These are phyloP conservation scores for Umbelopsis vinacea DNA, from an alignment of 192 early-diverging fungal genomes.

Conservation along the genomic window DNA sequence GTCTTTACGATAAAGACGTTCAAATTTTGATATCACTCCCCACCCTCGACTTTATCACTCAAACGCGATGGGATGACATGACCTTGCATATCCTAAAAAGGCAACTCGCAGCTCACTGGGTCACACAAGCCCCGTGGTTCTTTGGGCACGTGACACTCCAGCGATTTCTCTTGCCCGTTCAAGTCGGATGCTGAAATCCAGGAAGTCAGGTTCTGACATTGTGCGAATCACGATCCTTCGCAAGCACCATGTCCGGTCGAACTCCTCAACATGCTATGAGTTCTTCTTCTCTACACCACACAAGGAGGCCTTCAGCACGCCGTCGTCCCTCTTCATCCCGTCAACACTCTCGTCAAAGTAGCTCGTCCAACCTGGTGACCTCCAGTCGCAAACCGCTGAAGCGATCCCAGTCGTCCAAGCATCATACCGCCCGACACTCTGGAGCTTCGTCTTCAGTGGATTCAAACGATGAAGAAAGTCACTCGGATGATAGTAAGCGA, in stretches of 20 bases:
- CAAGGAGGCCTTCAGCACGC: neutral
- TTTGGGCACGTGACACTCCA: neutral
- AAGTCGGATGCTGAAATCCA: neutral
- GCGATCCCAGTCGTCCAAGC: slow-evolving; percentile 11
- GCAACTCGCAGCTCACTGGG: slow-evolving; percentile 4
- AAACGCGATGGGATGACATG: no score
- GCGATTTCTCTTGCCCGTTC: neutral
- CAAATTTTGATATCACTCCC: no score
- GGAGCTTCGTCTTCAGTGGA: neutral
- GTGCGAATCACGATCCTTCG: slow-evolving; percentile 1
- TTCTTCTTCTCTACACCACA: neutral
- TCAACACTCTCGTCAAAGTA: slow-evolving; percentile 22
- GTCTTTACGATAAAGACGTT: no score
- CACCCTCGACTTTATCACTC: no score
- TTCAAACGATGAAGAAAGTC: neutral
- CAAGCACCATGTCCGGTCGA: slow-evolving; percentile 13
- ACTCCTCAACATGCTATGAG: slow-evolving; percentile 2
- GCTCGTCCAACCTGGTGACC: slow-evolving; percentile 6
- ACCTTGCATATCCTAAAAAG: neutral
- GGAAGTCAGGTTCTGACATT: neutral
- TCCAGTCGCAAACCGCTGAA: neutral
- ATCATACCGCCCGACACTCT: slow-evolving; percentile 1
- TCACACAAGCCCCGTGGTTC: slow-evolving; percentile 12
- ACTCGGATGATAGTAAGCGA: slow-evolving; percentile 1
- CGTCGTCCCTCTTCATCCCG: neutral